Evolutionary conservation across 495 filamentous ascomycete genomes (phyloP).

Genomic region (Ramalina intermedia): DNA sequence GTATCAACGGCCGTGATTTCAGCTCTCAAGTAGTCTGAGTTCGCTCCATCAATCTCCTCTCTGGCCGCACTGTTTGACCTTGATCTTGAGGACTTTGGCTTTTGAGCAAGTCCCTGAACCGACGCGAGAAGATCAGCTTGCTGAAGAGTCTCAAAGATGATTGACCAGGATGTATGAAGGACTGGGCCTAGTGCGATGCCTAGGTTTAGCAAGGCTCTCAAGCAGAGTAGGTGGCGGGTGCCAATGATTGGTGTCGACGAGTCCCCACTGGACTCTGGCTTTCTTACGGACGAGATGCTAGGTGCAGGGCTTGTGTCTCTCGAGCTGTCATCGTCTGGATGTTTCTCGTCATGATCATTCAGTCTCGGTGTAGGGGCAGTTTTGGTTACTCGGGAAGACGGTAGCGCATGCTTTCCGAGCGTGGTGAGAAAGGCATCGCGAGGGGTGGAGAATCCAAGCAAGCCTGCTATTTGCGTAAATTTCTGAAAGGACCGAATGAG

Average conservation of each 20-base stretch:
- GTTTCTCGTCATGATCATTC: conserved; percentile 44
- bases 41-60: conserved; percentile 15
- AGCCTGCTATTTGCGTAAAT: conserved; percentile 84
- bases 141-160: conserved; percentile 79
- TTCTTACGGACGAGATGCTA: conserved; percentile 29
- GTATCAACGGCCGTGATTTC: conserved; percentile 81
- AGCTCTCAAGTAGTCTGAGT: conserved; percentile 44
- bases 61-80: background rate
- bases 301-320: conserved; percentile 31
- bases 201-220: conserved; percentile 80
- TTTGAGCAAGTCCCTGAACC: conserved; percentile 23
- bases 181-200: conserved; percentile 90
- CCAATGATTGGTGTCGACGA: conserved; percentile 41
- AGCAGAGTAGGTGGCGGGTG: conserved; percentile 76
- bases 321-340: background rate
- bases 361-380: conserved; percentile 11
- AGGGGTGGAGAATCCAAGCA: conserved; percentile 70
- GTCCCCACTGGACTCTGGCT: conserved; percentile 25
- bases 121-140: conserved; percentile 80
- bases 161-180: conserved; percentile 65
- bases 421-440: conserved; percentile 92
- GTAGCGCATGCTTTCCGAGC: conserved; percentile 81
- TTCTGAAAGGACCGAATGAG: conserved; percentile 93
- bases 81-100: conserved; percentile 8
- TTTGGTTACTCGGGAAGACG: conserved; percentile 25